Evolutionary conservation across 2,329 filamentous ascomycete genomes (phyloP).

Genomic region (Stachybotrys chartarum): DNA sequence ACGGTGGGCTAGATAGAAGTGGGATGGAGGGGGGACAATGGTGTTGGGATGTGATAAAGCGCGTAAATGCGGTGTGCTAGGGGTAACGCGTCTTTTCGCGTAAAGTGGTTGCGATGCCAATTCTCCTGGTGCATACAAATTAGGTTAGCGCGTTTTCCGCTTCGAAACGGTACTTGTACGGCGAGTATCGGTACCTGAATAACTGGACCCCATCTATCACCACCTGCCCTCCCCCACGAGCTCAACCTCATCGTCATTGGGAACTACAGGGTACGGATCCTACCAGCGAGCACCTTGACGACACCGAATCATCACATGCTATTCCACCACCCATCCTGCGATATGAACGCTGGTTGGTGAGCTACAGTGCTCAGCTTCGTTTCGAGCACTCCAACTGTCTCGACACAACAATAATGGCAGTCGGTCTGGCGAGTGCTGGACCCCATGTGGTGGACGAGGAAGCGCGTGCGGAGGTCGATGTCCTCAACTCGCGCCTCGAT

Average conservation of each 20-base stretch:
- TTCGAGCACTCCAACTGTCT: neutral
- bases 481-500: slow-evolving; percentile 67
- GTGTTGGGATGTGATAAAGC: slow-evolving; percentile 4
- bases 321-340: no score
- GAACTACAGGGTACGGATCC: no score
- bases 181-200: no score
- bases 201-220: no score
- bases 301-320: no score
- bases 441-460: slow-evolving; percentile 55
- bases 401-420: slow-evolving; percentile 34
- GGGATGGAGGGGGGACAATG: slow-evolving; percentile 1
- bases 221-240: no score
- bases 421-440: slow-evolving; percentile 37
- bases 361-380: neutral
- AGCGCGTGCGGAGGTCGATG: slow-evolving; percentile 62
- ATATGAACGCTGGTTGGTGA: no score
- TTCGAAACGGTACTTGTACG: no score
- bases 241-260: no score
- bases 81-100: slow-evolving; percentile 11
- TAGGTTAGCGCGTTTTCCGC: no score
- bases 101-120: slow-evolving; percentile 13
- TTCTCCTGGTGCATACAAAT: no score
- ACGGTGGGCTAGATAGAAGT: neutral
- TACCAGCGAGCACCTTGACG: no score
- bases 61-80: slow-evolving; percentile 10